Percentiles rank a stretch among this genome's conserved stretches.
phyloP scores from a whole-genome alignment of 495 filamentous ascomycete genomes.

The Trichocladium uniseriatum region DNA sequence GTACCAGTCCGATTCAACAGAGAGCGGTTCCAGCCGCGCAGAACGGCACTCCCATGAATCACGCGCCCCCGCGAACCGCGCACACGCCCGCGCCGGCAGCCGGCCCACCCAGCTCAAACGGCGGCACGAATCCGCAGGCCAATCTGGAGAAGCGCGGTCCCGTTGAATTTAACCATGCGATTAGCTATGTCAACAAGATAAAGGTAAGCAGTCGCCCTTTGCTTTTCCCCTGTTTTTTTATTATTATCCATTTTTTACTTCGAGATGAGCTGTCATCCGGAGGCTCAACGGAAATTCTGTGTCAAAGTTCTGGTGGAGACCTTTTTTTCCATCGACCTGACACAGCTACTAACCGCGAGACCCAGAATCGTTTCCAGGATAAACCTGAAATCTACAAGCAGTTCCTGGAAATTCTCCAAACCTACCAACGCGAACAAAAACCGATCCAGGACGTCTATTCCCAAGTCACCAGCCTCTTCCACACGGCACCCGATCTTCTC shows the following conservation, averaged over 20 bases:
- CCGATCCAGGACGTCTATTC: conserved; percentile 98
- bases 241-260: too few species aligned
- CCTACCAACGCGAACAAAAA: conserved; percentile 96
- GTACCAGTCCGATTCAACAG: conserved; percentile 62
- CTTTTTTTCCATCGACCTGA: conserved; percentile 4
- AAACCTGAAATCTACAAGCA: conserved; percentile 99
- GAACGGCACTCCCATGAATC: conserved; percentile 39
- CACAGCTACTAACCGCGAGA: conserved; percentile 10
- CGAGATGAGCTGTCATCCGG: background rate
- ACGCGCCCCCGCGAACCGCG: conserved; percentile 36
- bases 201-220: conserved; percentile 52
- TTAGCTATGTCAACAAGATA: conserved; percentile 99
- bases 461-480: conserved; percentile 92
- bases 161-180: conserved; percentile 99
- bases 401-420: conserved; percentile 96
- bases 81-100: conserved; percentile 44
- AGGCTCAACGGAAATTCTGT: background rate
- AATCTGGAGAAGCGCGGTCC: conserved; percentile 80
- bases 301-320: conserved; percentile 15
- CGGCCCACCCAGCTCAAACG: conserved; percentile 33
- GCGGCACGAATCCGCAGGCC: conserved; percentile 38
- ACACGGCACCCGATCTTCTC: conserved; percentile 85
- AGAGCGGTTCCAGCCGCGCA: conserved; percentile 72
- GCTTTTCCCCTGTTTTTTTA: background rate
- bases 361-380: conserved; percentile 84